Base-by-base conservation (phyloP, 1,139 yeast genomes). In the Nakaseomyces bracarensis region DNA sequence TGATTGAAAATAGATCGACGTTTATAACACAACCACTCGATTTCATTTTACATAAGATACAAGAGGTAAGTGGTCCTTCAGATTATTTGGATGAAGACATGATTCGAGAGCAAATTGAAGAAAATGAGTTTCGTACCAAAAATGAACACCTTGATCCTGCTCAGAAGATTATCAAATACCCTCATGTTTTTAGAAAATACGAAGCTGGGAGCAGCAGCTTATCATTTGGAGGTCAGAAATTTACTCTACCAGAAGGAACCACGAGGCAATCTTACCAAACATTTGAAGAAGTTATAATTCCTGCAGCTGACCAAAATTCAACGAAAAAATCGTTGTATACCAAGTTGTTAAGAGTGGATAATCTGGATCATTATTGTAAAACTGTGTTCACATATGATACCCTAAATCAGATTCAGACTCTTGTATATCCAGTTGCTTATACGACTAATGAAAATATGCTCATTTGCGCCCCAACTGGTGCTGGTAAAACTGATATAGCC, bases 401-500 rank as follows among this genome's bases (percentile, higher is more conserved):
- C 0, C 70, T 93, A 50, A 93, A 93, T 63, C 77, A 85, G 50
- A 82, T 93, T 75, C 99, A 93, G 61, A 82, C 96, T 21, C 70
- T 93, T 48, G 95, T 93, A 1, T 93, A 72, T 51, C 95, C 95
- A 0, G 83, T 87, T 14, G 98, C 96, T 0, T 93, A 91, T 58
- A 78, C 82, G 43, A 82, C 97, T 5, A 89, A 86, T 61, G 96
- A 89, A 53, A 91, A 93, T 56, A 83, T 93, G 96, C 70, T 91
- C 40, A 89, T 91, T 1, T 91, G 98, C 75, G 99, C 99, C 0
- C 99, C 99, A 2, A 91, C 99, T 0, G 98, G 99, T 71, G 97
- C 98, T 6, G 99, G 99, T 73, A 91, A 91, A 58, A 93, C 99
- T 0, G 97, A 93, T 61, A 95, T 93, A 31, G 99, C 99, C 0